Conservation (phyloP, 352 stramenopile genomes). For the Pseudoperonospora humuli region DNA sequence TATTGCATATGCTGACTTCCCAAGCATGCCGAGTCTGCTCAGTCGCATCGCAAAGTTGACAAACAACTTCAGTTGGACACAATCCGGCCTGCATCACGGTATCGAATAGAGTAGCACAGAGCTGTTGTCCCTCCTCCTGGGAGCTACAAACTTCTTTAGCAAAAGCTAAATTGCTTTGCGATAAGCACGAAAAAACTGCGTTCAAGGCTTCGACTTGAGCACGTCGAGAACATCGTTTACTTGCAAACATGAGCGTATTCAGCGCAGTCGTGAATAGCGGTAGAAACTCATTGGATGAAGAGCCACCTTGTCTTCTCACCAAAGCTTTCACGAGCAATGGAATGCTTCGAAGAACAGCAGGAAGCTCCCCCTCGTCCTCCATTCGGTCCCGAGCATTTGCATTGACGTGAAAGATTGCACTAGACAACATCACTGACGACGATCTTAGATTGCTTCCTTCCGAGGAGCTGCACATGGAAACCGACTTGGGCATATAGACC, state of each 20-base stretch:
- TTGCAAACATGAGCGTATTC: conserved; percentile 29
- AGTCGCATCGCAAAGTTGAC: conserved; percentile 33
- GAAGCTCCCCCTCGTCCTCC: conserved; percentile 30
- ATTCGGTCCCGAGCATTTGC: conserved; percentile 33
- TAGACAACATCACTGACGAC: conserved; percentile 27
- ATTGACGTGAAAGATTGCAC: conserved; percentile 38
- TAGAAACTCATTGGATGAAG: conserved; percentile 15
- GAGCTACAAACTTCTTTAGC: conserved; percentile 13
- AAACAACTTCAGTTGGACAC: conserved; percentile 34
- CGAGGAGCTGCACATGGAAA: conserved; percentile 3
- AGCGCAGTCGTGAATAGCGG: conserved; percentile 25
- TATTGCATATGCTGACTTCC: conserved; percentile 18
- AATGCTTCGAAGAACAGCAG: conserved; percentile 29
- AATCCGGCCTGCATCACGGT: conserved; percentile 30
- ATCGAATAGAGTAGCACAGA: conserved; percentile 12
- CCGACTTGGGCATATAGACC: conserved; percentile 25
- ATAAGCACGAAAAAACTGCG: conserved; percentile 33
- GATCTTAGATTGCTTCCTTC: conserved; percentile 16
- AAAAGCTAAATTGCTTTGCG: conserved; percentile 28
- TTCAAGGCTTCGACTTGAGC: conserved; percentile 36
- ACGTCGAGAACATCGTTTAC: conserved; percentile 23
- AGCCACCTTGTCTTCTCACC: conserved; percentile 7
- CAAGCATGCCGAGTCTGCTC: conserved; percentile 23
- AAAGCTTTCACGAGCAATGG: conserved; percentile 27
- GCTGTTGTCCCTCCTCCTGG: conserved; percentile 5